phyloP scores from a whole-genome alignment of 345 rosid genomes.

The Eucalyptus regnans region DNA sequence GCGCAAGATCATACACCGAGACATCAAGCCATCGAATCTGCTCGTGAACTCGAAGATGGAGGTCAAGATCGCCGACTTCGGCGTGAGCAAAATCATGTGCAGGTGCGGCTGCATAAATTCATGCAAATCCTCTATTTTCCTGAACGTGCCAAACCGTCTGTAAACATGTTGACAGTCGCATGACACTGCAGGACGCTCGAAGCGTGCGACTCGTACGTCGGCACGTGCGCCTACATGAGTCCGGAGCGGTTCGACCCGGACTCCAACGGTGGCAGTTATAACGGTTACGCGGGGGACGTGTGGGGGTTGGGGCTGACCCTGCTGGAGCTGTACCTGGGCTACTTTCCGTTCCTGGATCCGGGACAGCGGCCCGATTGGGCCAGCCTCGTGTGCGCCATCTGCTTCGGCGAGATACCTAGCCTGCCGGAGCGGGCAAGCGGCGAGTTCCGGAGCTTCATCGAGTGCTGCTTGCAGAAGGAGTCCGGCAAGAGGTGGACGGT shows the following conservation, averaged over 20 bases:
- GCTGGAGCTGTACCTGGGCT: constrained; percentile 69
- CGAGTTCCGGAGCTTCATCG: constrained; percentile 52
- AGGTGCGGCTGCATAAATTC: constrained; percentile 4
- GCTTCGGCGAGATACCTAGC: constrained; percentile 70
- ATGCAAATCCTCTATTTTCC: neutral
- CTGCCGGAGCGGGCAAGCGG: constrained; percentile 42
- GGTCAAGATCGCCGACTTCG: constrained; percentile 81
- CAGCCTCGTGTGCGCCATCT: constrained; percentile 76
- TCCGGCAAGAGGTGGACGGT: constrained; percentile 64
- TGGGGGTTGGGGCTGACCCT: constrained; percentile 86
- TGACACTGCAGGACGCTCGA: constrained; percentile 7
- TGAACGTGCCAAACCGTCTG: neutral
- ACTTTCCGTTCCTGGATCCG: constrained; percentile 49
- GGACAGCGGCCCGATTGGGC: constrained; percentile 96
- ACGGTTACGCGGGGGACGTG: constrained; percentile 69
- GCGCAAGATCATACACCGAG: constrained; percentile 70
- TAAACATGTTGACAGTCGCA: neutral
- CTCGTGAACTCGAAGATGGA: constrained; percentile 42
- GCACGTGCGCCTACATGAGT: constrained; percentile 98
- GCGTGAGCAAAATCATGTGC: constrained; percentile 66
- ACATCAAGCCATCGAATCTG: constrained; percentile 74
- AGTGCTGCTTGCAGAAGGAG: constrained; percentile 75
- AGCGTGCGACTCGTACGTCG: constrained; percentile 76
- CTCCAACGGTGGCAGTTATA: constrained; percentile 36
- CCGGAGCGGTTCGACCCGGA: constrained; percentile 84